Evolutionary conservation across 75 land plant genomes (phyloP).

Genomic region (Cupressus sempervirens): DNA sequence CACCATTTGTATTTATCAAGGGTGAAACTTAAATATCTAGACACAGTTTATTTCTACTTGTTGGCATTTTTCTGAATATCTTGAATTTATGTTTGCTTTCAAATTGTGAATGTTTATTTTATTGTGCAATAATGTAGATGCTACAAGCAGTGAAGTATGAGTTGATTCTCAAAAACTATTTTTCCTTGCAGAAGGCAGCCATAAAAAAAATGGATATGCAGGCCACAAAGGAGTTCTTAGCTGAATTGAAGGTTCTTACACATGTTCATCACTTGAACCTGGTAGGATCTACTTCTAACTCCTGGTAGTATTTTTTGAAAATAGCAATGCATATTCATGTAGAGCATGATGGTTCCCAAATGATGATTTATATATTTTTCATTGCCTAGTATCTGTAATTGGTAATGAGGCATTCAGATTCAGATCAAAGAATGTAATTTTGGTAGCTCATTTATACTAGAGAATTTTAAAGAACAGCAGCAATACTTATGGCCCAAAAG

Average conservation of each 20-base stretch:
- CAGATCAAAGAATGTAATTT: background rate
- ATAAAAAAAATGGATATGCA: constrained; percentile 93
- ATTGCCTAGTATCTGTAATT: background rate
- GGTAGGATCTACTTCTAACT: constrained; percentile 30
- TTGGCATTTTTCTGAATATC: background rate
- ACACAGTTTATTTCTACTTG: background rate
- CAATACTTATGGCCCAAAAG: background rate
- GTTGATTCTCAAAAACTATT: background rate
- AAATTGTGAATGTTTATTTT: background rate
- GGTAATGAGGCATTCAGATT: background rate
- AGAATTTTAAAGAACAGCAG: background rate
- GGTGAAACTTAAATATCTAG: background rate
- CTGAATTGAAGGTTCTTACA: constrained; percentile 83
- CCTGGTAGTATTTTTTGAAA: background rate
- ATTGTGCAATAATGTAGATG: background rate
- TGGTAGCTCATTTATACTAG: background rate
- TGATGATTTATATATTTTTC: background rate
- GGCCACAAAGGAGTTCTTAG: constrained; percentile 79
- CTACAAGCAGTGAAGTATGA: background rate
- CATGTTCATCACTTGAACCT: constrained; percentile 88
- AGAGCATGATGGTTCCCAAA: background rate
- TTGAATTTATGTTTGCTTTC: background rate
- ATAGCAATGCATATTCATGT: background rate
- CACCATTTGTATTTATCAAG: background rate
- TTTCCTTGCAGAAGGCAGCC: constrained; percentile 68